Conservation (phyloP, 2,329 filamentous ascomycete species). For the Hymenoscyphus salicellus region DNA sequence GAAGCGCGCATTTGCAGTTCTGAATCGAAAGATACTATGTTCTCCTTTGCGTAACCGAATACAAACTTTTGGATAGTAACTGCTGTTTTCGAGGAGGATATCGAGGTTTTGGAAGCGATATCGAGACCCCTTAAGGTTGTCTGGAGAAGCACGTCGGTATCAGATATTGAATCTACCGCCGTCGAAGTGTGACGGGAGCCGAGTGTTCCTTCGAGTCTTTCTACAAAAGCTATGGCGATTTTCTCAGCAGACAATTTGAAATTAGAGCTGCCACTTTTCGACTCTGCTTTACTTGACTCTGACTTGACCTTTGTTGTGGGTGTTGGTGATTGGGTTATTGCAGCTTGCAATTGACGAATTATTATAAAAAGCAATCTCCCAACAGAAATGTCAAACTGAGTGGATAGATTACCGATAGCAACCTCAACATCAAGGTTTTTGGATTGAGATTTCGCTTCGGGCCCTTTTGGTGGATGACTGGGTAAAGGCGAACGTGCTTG, state of each 20-base stretch:
- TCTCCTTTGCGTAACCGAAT: conserved; percentile 60
- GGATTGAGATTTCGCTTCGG: background rate
- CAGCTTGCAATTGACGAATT: conserved; percentile 27
- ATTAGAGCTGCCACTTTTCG: conserved; percentile 12
- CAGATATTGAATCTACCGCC: conserved; percentile 7
- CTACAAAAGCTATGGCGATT: conserved; percentile 35
- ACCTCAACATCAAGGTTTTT: conserved; percentile 30
- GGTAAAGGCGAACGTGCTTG: conserved; percentile 6
- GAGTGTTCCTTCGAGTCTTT: conserved; percentile 32
- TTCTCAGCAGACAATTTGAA: conserved; percentile 28
- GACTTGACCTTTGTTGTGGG: conserved; percentile 7
- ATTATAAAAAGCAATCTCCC: conserved; percentile 35
- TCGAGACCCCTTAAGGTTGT: conserved; percentile 31
- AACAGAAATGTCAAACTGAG: conserved; percentile 37
- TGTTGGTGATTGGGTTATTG: conserved; percentile 22
- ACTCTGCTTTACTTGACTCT: background rate
- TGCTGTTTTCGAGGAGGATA: conserved; percentile 25
- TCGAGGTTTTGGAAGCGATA: conserved; percentile 20
- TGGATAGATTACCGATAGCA: conserved; percentile 27
- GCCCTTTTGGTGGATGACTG: conserved; percentile 10
- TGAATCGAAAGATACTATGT: conserved; percentile 62
- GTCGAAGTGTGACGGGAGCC: conserved; percentile 11
- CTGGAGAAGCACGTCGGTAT: conserved; percentile 33
- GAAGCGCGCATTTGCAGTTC: conserved; percentile 57
- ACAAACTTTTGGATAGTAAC: conserved; percentile 52